Conservation (phyloP, 768 basidiomycete species). For the Suillus ampliporus region DNA sequence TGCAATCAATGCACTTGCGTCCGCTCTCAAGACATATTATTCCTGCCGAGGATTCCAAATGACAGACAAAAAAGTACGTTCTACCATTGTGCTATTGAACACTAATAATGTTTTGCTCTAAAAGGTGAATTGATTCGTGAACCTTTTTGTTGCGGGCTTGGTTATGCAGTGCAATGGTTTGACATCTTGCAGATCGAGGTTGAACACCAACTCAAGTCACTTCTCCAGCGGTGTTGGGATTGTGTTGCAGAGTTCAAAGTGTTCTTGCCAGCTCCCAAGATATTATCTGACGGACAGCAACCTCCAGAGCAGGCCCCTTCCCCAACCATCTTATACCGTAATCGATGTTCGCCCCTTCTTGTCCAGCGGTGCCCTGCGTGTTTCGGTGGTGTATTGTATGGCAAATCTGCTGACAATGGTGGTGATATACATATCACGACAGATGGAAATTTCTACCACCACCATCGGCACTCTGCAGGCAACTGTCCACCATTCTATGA, state of each 20-base stretch:
- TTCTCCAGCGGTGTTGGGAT: conserved; percentile 11
- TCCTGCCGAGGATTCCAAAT: conserved; percentile 20
- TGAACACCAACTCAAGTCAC: conserved; percentile 20
- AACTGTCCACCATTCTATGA: conserved; percentile 40
- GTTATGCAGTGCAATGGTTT: conserved; percentile 37
- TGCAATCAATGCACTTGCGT: conserved; percentile 17
- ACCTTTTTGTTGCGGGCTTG: conserved; percentile 36
- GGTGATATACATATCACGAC: conserved; percentile 43
- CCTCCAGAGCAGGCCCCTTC: not conserved
- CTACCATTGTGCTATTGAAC: not conserved
- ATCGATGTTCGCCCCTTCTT: conserved; percentile 11
- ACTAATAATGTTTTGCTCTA: conserved; percentile 13
- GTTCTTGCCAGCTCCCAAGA: not conserved
- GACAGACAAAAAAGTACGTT: not conserved
- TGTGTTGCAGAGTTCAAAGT: not conserved
- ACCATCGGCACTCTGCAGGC: conserved; percentile 35
- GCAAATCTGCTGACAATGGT: conserved; percentile 23
- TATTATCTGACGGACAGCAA: not conserved
- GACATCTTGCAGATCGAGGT: conserved; percentile 24
- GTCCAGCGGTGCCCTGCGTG: conserved; percentile 39
- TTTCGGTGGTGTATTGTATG: conserved; percentile 21
- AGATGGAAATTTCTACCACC: conserved; percentile 48
- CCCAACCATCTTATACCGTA: not conserved
- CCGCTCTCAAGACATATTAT: conserved; percentile 8
- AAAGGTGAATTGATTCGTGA: conserved; percentile 34